Percentiles rank a stretch among this genome's conserved stretches.
Evolutionary conservation across 495 filamentous ascomycete genomes (phyloP).

Genomic region (Rhizodiscina lignyota): DNA sequence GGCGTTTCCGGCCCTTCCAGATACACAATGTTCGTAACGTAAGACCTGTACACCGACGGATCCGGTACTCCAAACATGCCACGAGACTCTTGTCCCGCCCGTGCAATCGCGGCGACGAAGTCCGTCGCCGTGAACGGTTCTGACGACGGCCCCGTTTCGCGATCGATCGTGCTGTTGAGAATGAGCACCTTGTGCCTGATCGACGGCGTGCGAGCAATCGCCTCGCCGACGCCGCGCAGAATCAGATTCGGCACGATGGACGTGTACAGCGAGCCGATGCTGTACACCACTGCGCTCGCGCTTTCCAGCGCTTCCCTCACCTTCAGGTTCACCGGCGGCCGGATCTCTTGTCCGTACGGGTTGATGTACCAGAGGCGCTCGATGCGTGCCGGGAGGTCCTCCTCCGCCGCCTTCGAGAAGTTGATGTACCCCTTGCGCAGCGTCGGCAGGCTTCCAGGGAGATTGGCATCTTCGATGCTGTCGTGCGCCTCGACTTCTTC

Average conservation of each 20-base stretch:
- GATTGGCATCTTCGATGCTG: constrained; percentile 66
- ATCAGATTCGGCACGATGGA: constrained; percentile 60
- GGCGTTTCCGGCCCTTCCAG: constrained; percentile 60
- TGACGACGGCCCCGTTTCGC: constrained; percentile 58
- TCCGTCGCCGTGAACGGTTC: constrained; percentile 51
- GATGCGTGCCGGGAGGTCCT: constrained; percentile 62
- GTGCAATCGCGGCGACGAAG: constrained; percentile 62
- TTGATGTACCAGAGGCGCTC: constrained; percentile 91
- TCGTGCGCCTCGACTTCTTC: constrained; percentile 13
- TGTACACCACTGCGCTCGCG: constrained; percentile 62
- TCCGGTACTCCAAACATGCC: constrained; percentile 11
- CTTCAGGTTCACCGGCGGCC: constrained; percentile 60
- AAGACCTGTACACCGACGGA: constrained; percentile 25
- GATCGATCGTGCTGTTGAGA: constrained; percentile 64
- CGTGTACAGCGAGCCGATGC: constrained; percentile 72
- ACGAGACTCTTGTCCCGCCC: constrained; percentile 38
- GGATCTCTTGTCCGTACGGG: constrained; percentile 84
- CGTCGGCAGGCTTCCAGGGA: constrained; percentile 66
- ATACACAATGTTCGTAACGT: constrained; percentile 76
- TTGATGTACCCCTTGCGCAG: constrained; percentile 63
- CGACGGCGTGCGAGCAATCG: constrained; percentile 22
- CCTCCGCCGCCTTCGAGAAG: constrained; percentile 47
- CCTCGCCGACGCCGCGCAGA: constrained; percentile 43
- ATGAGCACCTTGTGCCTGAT: constrained; percentile 65
- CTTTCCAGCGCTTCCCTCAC: constrained; percentile 47